Percentiles rank a stretch among this genome's conserved stretches.
phyloP scores from a whole-genome alignment of 306 rosid genomes.

The Sphenostylis stenocarpa region DNA sequence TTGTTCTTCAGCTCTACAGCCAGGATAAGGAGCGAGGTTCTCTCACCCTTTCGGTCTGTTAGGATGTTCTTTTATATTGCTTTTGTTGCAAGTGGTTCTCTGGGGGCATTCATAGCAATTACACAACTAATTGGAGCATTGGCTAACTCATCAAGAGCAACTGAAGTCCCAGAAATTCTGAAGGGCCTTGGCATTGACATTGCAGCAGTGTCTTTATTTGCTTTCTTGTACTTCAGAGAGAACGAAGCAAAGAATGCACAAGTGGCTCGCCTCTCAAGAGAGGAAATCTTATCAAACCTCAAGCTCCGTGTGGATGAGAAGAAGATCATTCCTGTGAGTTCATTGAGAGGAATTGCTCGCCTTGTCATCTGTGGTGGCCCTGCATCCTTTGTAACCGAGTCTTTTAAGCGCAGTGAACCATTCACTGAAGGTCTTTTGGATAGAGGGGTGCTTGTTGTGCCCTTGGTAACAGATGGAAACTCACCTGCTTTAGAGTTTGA shows the following conservation, averaged over 20 bases:
- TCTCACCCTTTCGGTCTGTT: conserved; percentile 79
- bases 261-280: conserved; percentile 75
- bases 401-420: conserved; percentile 71
- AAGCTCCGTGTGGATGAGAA: conserved; percentile 77
- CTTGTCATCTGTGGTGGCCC: conserved; percentile 94
- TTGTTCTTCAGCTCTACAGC: conserved; percentile 78
- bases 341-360: conserved; percentile 82
- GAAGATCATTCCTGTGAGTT: conserved; percentile 60
- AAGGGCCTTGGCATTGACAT: conserved; percentile 80
- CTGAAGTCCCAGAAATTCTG: conserved; percentile 51
- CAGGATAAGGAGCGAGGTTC: conserved; percentile 82
- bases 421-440: conserved; percentile 78
- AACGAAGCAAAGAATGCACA: conserved; percentile 81
- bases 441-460: conserved; percentile 87
- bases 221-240: conserved; percentile 71
- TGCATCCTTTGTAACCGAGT: conserved; percentile 58
- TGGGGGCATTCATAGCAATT: conserved; percentile 75
- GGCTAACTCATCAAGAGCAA: conserved; percentile 68
- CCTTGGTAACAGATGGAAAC: conserved; percentile 70
- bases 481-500: conserved; percentile 61
- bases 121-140: conserved; percentile 72
- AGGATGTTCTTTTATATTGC: conserved; percentile 86
- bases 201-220: conserved; percentile 79
- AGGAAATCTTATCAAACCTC: conserved; percentile 81
- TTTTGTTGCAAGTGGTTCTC: conserved; percentile 68